phyloP scores from a whole-genome alignment of 768 basidiomycete species.

The Mycena floridula region DNA sequence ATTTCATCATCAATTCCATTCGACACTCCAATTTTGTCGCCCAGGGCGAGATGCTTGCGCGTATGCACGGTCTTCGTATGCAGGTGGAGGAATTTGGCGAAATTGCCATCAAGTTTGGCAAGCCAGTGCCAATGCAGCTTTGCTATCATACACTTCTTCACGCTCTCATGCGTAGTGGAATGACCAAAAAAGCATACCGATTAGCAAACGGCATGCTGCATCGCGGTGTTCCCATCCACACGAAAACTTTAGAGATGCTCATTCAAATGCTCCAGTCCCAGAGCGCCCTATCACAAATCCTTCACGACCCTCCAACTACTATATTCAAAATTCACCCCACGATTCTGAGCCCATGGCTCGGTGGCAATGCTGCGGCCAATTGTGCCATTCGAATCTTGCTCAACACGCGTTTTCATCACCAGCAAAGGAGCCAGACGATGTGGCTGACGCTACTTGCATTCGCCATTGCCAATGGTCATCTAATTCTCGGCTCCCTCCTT shows the following conservation, averaged over 20 bases:
- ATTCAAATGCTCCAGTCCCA: conserved; percentile 19
- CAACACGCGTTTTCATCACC: conserved; percentile 47
- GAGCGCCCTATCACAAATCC: conserved; percentile 12
- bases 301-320: conserved; percentile 6
- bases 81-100: conserved; percentile 28
- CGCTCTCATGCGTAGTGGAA: conserved; percentile 48
- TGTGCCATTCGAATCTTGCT: conserved; percentile 49
- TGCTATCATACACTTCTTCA: conserved; percentile 63
- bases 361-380: conserved; percentile 33
- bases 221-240: conserved; percentile 43
- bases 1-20: conserved; percentile 53
- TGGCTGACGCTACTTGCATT: conserved; percentile 55
- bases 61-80: conserved; percentile 8
- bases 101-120: conserved; percentile 39
- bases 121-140: conserved; percentile 49
- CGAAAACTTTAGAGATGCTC: conserved; percentile 42
- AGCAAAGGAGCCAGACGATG: conserved; percentile 51
- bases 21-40: conserved; percentile 30
- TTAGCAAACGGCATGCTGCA: conserved; percentile 48
- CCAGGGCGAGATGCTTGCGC: conserved; percentile 9
- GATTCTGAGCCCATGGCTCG: conserved; percentile 25
- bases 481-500: conserved; percentile 67
- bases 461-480: conserved; percentile 72
- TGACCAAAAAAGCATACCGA: conserved; percentile 38
- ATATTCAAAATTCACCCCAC: conserved; percentile 14